phyloP scores from a whole-genome alignment of 2,329 filamentous ascomycete genomes.

The Colletotrichum caudatum region DNA sequence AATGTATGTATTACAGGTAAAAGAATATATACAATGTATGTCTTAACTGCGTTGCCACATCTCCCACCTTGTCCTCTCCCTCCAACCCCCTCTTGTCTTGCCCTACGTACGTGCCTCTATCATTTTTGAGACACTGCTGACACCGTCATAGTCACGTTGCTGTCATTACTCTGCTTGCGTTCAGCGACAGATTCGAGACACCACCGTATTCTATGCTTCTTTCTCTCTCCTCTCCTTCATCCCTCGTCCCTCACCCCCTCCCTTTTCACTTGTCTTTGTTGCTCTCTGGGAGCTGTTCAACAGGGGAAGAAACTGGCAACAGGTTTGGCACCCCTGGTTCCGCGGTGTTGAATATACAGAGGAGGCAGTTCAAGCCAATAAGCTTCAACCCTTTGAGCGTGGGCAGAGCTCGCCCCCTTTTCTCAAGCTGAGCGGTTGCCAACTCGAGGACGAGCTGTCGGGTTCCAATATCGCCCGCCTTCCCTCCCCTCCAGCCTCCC shows the following conservation, averaged over 20 bases:
- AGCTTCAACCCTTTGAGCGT: background rate
- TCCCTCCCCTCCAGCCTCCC: background rate
- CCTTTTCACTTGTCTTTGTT: background rate
- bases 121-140: background rate
- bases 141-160: background rate
- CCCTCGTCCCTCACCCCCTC: background rate
- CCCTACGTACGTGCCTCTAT: conserved; percentile 2
- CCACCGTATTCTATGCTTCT: background rate
- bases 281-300: background rate
- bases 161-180: conserved; percentile 13
- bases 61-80: background rate
- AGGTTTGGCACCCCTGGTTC: background rate
- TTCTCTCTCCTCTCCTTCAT: background rate
- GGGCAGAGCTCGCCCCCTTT: background rate
- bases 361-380: background rate
- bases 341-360: background rate
- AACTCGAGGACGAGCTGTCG: background rate
- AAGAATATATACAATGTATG: background rate
- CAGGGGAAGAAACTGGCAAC: background rate
- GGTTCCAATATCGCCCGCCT: background rate
- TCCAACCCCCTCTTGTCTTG: background rate
- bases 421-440: background rate
- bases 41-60: too few relatives aligned
- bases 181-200: background rate
- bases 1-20: background rate